Evolutionary conservation across 306 rosid genomes (phyloP), one percentile per base, ranked within the genome.

Genomic region (Canavalia gladiata): DNA sequence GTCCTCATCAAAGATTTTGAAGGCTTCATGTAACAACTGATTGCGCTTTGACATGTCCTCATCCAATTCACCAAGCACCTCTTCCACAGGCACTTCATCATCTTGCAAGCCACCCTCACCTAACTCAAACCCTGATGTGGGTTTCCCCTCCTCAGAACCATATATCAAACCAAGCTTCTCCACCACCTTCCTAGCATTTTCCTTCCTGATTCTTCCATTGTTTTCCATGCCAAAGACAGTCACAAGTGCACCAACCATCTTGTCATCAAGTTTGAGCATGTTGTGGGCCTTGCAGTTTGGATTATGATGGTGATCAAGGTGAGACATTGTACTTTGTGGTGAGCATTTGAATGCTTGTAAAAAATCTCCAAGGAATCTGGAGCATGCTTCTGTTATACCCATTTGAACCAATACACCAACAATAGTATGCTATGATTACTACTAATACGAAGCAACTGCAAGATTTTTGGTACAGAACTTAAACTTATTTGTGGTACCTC

Each of bases 1-100:
- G 88, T 92, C 97, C 76, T 87, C 94, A 52, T 95, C 98, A 58
- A 95, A 95, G 39, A 92, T 95, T 74, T 95, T 89, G 80, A 92
- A 95, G 8, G 98, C 98, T 83, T 93, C 87, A 1, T 8, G 78
- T 29, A 95, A 69, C 4, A 95, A 52, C 85, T 91, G 92, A 13
- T 72, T 85, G 6, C 86, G 76, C 86, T 84, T 88, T 6, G 84
- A 73, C 72, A 71, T 71, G 34, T 89, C 88, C 72, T 18, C 25
- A 18, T 86, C 90, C 66, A 89, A 51, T 7, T 85, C 92, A 52
- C 86, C 90, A 28, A 95, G 90, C 5, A 88, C 91, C 43, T 88
- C 97, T 85, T 89, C 94, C 31, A 90, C 90, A 7, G 82, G 84
- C 54, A 90, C 91, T 52, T 87, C 97, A 6, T 72, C 88, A 6